Conservation (phyloP, 2,329 filamentous ascomycete species). For the Zopfia rhizophila region DNA sequence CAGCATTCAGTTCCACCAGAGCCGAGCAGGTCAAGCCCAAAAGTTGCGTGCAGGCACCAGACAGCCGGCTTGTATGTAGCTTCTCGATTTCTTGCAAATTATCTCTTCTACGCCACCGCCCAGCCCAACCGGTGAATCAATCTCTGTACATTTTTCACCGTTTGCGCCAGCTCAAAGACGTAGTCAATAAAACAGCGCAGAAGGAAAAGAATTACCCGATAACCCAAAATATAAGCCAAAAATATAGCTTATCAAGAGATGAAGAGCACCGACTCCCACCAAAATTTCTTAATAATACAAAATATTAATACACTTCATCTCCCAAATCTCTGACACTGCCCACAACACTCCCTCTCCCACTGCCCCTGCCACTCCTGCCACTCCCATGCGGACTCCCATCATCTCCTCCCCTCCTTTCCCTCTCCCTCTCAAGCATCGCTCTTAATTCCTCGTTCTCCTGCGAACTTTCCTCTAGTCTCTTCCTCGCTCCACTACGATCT, state of each 20-base stretch:
- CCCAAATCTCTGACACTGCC: constrained; percentile 4
- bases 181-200: no score
- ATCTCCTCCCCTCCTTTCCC: constrained; percentile 43
- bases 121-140: neutral
- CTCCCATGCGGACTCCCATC: constrained; percentile 32
- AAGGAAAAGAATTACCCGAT: constrained; percentile 1
- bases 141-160: no score
- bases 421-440: constrained; percentile 70
- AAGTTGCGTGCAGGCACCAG: no score
- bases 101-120: no score
- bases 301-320: constrained; percentile 25
- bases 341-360: constrained; percentile 33
- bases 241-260: neutral
- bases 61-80: no score
- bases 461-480: constrained; percentile 80
- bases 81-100: no score
- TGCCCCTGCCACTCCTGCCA: constrained; percentile 30
- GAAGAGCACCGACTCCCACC: neutral
- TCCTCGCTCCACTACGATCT: constrained; percentile 84
- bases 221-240: constrained; percentile 1
- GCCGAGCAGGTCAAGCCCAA: no score
- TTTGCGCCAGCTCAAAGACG: no score
- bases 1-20: no score
- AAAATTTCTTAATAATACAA: no score
- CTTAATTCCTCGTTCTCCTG: constrained; percentile 77